phyloP scores from a whole-genome alignment of 2,329 filamentous ascomycete genomes.

The Xylaria sp. region DNA sequence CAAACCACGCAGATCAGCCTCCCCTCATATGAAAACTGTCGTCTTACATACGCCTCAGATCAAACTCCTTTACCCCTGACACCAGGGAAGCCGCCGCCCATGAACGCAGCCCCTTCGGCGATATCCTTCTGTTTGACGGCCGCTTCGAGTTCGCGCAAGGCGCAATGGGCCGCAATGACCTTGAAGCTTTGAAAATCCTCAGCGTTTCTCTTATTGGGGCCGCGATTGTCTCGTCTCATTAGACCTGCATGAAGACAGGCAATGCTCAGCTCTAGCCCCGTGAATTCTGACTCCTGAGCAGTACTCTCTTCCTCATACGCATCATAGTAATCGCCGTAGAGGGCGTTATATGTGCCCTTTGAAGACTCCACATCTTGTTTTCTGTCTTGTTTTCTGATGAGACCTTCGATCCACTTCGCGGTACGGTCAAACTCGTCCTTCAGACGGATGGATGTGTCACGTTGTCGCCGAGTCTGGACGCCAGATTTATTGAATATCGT shows the following conservation, averaged over 20 bases:
- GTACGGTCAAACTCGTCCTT: slow-evolving; percentile 58
- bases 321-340: slow-evolving; percentile 8
- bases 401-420: slow-evolving; percentile 47
- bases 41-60: too few relatives aligned
- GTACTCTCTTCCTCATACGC: neutral
- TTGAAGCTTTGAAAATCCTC: slow-evolving; percentile 40
- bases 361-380: slow-evolving; percentile 28
- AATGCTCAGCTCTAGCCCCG: slow-evolving; percentile 39
- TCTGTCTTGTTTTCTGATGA: slow-evolving; percentile 43
- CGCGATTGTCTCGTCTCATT: neutral
- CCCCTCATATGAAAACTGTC: neutral
- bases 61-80: slow-evolving; percentile 18
- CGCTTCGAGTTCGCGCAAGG: slow-evolving; percentile 37
- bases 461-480: slow-evolving; percentile 55
- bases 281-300: neutral
- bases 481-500: slow-evolving; percentile 59
- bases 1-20: neutral
- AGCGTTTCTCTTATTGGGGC: slow-evolving; percentile 17
- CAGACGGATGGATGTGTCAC: slow-evolving; percentile 57
- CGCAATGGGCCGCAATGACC: slow-evolving; percentile 40
- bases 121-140: slow-evolving; percentile 31
- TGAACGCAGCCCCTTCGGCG: slow-evolving; percentile 12
- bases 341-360: slow-evolving; percentile 12
- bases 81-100: slow-evolving; percentile 31
- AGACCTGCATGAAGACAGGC: slow-evolving; percentile 38